These are phyloP conservation scores for Omphalea diandra DNA, from an alignment of 441 rosid genomes.

Conservation along the genomic window DNA sequence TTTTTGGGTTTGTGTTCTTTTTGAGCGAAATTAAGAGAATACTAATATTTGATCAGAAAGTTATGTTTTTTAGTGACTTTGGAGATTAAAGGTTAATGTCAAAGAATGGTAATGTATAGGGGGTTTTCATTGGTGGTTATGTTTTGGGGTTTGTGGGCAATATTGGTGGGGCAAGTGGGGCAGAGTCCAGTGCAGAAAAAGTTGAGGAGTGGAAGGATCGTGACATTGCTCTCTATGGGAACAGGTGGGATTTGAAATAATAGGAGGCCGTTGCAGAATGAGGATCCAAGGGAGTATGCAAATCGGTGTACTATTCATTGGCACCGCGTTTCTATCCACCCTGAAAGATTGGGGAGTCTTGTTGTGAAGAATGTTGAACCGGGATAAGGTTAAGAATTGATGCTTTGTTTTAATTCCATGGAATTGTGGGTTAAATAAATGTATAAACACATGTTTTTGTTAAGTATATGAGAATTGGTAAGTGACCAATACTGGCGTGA, in stretches of 20 bases:
- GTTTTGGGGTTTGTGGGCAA: constrained; percentile 48
- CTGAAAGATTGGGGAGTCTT: constrained; percentile 48
- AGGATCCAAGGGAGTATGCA: constrained; percentile 75
- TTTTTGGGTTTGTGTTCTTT: neutral
- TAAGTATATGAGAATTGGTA: neutral
- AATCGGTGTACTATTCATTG: constrained; percentile 70
- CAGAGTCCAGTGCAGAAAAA: constrained; percentile 75
- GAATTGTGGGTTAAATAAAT: neutral
- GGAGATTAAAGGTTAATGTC: neutral
- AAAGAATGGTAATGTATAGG: neutral
- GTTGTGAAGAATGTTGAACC: constrained; percentile 61
- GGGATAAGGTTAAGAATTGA: constrained; percentile 50
- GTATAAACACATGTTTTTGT: neutral
- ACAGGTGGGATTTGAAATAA: constrained; percentile 88
- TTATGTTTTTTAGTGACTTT: neutral
- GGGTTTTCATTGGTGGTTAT: constrained; percentile 11
- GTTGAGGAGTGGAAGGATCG: constrained; percentile 54
- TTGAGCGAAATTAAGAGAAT: neutral
- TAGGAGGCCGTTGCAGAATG: constrained; percentile 66
- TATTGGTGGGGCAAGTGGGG: constrained; percentile 88
- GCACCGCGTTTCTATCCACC: constrained; percentile 85
- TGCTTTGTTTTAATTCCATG: neutral
- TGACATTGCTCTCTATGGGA: constrained; percentile 66
- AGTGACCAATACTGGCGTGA: neutral
- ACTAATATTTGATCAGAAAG: too few relatives aligned